Evolutionary conservation across 129 eudicot genomes (phyloP).

Genomic region (Mikania micrantha): DNA sequence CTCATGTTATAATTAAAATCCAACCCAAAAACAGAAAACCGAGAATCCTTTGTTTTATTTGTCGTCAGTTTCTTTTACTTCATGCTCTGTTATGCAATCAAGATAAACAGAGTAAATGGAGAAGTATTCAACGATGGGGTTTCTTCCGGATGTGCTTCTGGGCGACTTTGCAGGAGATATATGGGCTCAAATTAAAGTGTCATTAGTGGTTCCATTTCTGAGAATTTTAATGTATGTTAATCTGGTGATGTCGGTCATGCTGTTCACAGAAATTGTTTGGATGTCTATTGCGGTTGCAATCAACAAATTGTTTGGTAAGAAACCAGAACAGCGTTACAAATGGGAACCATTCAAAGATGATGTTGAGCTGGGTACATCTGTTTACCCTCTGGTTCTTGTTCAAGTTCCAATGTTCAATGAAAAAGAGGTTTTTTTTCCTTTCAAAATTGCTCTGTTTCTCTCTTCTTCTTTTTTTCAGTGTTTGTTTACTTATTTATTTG

Average conservation of each 20-base stretch:
- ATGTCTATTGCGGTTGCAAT: background rate
- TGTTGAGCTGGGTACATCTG: slow-evolving; percentile 15
- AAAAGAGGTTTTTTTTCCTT: slow-evolving; percentile 17
- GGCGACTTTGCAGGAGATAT: slow-evolving; percentile 12
- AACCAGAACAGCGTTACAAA: too few species aligned
- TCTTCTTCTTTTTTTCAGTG: background rate
- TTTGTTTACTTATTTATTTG: too few species aligned
- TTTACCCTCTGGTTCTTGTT: slow-evolving; percentile 19
- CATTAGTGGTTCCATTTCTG: background rate
- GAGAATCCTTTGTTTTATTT: too few species aligned
- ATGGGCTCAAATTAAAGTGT: background rate
- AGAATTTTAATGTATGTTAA: background rate
- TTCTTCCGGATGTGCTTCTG: slow-evolving; percentile 6
- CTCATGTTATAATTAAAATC: too few species aligned
- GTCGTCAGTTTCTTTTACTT: background rate
- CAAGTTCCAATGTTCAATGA: slow-evolving; percentile 19
- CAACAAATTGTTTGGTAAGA: background rate
- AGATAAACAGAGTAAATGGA: background rate
- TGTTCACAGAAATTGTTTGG: background rate
- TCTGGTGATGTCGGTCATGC: background rate
- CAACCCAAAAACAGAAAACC: too few species aligned
- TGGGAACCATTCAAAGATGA: slow-evolving; percentile 26
- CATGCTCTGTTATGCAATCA: background rate
- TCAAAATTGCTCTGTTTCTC: background rate
- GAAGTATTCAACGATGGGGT: background rate